Evolutionary conservation across 169 alveolate species (phyloP), one percentile per base, ranked within the genome.

Genomic region (Eimeria praecox): DNA sequence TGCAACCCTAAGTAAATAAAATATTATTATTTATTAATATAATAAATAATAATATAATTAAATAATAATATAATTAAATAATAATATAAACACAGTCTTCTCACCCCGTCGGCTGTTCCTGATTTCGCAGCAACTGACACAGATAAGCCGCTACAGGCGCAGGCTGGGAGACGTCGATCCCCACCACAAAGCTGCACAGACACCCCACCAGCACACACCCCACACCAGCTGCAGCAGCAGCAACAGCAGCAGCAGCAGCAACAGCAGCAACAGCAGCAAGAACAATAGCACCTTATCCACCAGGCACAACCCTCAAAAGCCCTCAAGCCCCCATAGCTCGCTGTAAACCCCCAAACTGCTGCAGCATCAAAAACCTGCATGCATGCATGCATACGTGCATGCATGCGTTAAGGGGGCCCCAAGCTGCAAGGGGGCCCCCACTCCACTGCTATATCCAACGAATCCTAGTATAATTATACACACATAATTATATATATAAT

Each of bases 121-220:
- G 94, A 10, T 22, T 40, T 38, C 78, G 78, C 94, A 87, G 78
- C 42, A 54, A 54, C 20, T 69, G 64, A 69, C 69, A 87, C 30
- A 87, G 62, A 52, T 87, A 87, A 38, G 94, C 94, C 9, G 94
- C 94, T 5, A 87, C 8, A 52, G 94, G 78, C 38, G 94, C 94
- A 6, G 94, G 94, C 94, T 87, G 94, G 42, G 94, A 87, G 24
- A 69, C 64, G 20, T 87, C 94, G 66, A 87, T 30, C 73, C 94
- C 94, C 22, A 87, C 49, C 40, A 87, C 94, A 54, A 52, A 87
- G 82, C 94, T 87, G 78, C 82, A 64, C 44, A 87, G 52, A 35
- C 42, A 59, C 78, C 89, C 40, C 62, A 56, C 5, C 66, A 56
- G 27, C 27, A 16, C 56, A 18, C 66, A 56, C n/a, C 8, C n/a